A percentile compares a stretch with the other conserved stretches of the same genome.
phyloP scores from a whole-genome alignment of 139 green algal species.

The Chlorella sp. region DNA sequence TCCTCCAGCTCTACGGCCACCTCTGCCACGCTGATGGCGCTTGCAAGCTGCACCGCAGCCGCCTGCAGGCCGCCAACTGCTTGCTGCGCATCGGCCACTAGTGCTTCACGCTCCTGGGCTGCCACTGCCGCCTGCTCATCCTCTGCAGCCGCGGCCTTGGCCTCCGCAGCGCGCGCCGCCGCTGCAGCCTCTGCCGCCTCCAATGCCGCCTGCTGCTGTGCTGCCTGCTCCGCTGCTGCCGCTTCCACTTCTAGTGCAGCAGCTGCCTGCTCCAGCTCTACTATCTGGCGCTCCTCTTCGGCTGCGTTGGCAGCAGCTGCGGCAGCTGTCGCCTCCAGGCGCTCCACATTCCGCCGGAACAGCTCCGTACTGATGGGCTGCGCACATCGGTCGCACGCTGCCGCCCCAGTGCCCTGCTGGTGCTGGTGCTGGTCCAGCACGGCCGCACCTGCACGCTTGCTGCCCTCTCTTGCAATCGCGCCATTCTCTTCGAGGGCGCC shows the following conservation, averaged over 20 bases:
- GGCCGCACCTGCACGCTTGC: neutral
- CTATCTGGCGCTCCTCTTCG: neutral
- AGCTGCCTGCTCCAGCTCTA: neutral
- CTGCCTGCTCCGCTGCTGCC: neutral
- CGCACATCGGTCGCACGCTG: conserved; percentile 72
- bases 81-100: neutral
- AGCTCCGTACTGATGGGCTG: conserved; percentile 66
- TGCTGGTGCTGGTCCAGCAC: neutral
- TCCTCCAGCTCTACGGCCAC: neutral
- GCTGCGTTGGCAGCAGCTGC: neutral
- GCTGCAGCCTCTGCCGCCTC: neutral
- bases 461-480: neutral
- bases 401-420: neutral
- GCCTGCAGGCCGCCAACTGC: neutral
- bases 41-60: neutral
- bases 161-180: neutral
- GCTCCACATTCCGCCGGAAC: conserved; percentile 34
- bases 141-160: neutral
- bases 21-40: neutral
- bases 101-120: neutral
- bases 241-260: neutral
- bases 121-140: neutral
- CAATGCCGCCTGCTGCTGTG: neutral
- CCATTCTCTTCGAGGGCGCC: neutral
- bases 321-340: conserved; percentile 11